Conservation (phyloP, 1,284 basidiomycete genomes). For the Ceratobasidium sp. region DNA sequence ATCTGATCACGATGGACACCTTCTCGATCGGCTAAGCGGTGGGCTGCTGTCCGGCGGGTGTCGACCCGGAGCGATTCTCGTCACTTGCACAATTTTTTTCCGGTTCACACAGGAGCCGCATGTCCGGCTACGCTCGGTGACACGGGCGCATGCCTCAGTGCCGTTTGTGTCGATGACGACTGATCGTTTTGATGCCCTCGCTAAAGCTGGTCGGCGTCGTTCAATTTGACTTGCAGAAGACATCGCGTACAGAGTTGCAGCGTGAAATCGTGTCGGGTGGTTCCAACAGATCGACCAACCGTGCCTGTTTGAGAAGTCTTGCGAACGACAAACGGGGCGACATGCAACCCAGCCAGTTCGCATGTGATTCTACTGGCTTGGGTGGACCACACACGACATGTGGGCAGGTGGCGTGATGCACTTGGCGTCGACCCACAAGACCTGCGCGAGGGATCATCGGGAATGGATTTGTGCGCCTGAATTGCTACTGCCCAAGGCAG, state of each 20-base stretch:
- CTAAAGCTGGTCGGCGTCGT: neutral
- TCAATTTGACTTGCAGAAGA: constrained; percentile 6
- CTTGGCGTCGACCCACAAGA: neutral
- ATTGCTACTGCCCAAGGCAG: constrained; percentile 4
- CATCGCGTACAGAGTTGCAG: neutral
- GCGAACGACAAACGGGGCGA: too few species aligned
- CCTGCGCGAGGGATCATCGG: neutral
- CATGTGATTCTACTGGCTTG: constrained; percentile 35
- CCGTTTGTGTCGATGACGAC: neutral
- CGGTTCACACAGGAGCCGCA: too few species aligned
- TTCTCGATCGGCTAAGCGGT: too few species aligned
- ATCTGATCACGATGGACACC: too few species aligned
- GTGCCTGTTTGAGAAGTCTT: too few species aligned
- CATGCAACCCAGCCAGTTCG: neutral
- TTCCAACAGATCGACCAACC: too few species aligned
- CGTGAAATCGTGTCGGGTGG: neutral
- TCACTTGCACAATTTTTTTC: too few species aligned
- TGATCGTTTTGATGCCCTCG: neutral
- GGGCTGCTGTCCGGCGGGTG: too few species aligned
- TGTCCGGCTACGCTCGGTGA: too few species aligned
- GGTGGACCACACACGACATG: neutral
- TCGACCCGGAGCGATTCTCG: too few species aligned
- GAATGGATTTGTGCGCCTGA: constrained; percentile 12
- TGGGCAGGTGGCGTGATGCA: constrained; percentile 6
- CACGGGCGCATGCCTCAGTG: too few species aligned